Base-by-base conservation (phyloP, 2,329 filamentous ascomycete species). In the Aureobasidium sp. region DNA sequence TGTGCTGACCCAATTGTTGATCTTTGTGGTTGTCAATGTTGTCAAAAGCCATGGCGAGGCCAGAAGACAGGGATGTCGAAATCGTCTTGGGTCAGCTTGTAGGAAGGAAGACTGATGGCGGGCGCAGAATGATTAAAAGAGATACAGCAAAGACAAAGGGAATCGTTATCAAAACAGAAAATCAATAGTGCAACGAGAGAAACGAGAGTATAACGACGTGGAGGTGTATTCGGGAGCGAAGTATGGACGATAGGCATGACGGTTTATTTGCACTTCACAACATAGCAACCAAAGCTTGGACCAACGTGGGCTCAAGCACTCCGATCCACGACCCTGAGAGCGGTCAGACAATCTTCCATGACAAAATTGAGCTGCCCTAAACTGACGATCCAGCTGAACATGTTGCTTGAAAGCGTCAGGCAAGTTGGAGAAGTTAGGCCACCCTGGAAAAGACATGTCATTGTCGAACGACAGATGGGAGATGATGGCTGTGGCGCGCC, bases 1-100 rank as follows among this genome's bases (percentile, higher is more conserved):
- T 65, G 20, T 66, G 64, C 70, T 70, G 63, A 72, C 70, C 69
- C 66, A 68, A 68, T 60, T 71, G 68, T 48, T 69, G 66, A 51
- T 69, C 65, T 34, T 41, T 62, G 34, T 50, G 17, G 17, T 53
- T 61, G 27, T 52, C 27, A 17, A 34, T 60, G 34, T 48, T 44
- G 3, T 57, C 53, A 26, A 36, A 41, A 34, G 55, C 55, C 55
- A 58, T 58, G 41, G 20, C 42, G 42, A 47, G 55, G 55, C 55
- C n/a, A 10, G 55, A 58, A 58, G 41, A 58, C 55, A 58, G 55
- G 55, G 55, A 58, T 58, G 13, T 37, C 29, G 55, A 39, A 27
- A 27, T 36, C 36, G 46, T 44, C 47, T 53, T 51, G 59, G 60
- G 48, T 53, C 60, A 62, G 51, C 60, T 55, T 56, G 60, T 41